These are phyloP conservation scores for Colletotrichum melonis DNA, from an alignment of 2,329 filamentous ascomycete genomes.

Conservation along the genomic window DNA sequence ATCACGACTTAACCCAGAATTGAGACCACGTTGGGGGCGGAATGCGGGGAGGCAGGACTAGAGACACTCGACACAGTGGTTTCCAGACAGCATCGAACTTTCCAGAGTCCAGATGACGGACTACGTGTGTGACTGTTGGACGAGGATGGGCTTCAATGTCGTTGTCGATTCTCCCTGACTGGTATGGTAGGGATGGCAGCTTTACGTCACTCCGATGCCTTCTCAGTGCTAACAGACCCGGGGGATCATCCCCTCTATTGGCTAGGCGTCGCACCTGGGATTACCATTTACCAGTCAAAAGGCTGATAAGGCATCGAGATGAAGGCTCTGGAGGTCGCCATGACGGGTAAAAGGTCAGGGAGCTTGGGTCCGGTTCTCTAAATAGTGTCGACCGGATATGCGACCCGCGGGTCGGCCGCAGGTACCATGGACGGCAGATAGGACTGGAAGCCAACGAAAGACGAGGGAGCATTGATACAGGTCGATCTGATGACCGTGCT, in stretches of 20 bases:
- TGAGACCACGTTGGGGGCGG: constrained; percentile 15
- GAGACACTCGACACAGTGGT: neutral
- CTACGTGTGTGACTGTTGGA: neutral
- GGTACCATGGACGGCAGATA: constrained; percentile 20
- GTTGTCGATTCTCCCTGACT: constrained; percentile 6
- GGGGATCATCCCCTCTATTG: constrained; percentile 9
- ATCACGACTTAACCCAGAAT: constrained; percentile 1
- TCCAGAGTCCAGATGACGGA: neutral
- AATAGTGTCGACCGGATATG: constrained; percentile 1
- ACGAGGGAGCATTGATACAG: neutral
- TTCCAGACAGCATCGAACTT: neutral
- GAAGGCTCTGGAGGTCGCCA: neutral
- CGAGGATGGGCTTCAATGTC: constrained; percentile 4
- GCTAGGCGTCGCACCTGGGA: neutral
- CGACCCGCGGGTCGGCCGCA: constrained; percentile 27
- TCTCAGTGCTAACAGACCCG: neutral
- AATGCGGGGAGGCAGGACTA: constrained; percentile 23
- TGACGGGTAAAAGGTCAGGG: neutral
- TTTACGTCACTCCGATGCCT: constrained; percentile 20
- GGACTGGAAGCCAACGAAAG: neutral
- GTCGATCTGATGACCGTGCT: constrained; percentile 8
- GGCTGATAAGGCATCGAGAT: constrained; percentile 4
- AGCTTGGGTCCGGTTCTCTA: constrained; percentile 2
- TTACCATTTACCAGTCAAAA: neutral
- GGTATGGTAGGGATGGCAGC: constrained; percentile 26